Evolutionary conservation across 2,329 filamentous ascomycete genomes (phyloP), one percentile per base, ranked within the genome.

Genomic region (Colletotrichum sp.): DNA sequence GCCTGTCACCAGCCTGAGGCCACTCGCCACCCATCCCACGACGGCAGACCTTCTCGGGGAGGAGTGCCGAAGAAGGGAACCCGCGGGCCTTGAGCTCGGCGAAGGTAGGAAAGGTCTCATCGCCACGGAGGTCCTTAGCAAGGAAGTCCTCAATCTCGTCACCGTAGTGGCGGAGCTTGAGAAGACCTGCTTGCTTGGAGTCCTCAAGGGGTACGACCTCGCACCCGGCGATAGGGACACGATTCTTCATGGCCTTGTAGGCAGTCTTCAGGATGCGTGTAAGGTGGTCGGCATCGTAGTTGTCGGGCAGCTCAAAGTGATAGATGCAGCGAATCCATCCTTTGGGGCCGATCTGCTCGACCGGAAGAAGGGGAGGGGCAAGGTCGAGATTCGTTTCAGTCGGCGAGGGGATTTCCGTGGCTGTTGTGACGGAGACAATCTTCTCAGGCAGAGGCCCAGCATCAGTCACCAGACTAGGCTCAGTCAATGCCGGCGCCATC

Each of bases 101-200:
- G 60, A 79, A 83, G 3, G 77, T 79, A 19, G 80, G 79, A 66
- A 79, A 83, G 19, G 77, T 75, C 1, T 72, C 78, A 0, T 80
- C 77, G 6, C 71, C 73, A 34, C 79, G 78, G 8, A 82, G 72
- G 61, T 82, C 81, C 55, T 82, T 82, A 30, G 71, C 76, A 34
- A 68, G 77, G 68, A 83, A 80, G 36, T 79, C 79, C 32, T 82
- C 79, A 32, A 78, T 78, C 39, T 80, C 77, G 30, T 67, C 73
- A 6, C 80, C 68, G 36, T 80, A 78, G 11, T 61, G 81, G 12
- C 81, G 79, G 28, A 83, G 74, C 66, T 82, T 84, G 69, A 84
- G 44, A 8, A 82, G 80, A 1, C 83, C 83, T 30, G 76, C 79
- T 71, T 84, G 83, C 25, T 80, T 81, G 2, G 79, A 76, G 9